Percentiles rank a stretch among this genome's conserved stretches.
Conservation (phyloP, 257 asterid genomes). For the Sherardia arvensis region DNA sequence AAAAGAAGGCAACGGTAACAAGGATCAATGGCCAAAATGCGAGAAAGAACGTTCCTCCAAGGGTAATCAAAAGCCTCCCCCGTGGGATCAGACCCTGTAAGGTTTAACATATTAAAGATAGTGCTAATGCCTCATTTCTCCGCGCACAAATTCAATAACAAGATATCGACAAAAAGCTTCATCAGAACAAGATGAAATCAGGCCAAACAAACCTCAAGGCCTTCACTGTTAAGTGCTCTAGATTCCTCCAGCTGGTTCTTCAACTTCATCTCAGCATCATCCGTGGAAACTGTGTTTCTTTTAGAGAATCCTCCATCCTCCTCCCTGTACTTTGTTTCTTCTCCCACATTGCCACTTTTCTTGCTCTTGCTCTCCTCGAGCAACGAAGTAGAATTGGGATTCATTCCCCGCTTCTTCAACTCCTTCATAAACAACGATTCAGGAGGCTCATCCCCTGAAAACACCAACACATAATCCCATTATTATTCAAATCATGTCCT, state of each 20-base stretch:
- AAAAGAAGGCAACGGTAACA: constrained; percentile 44
- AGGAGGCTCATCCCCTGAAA: constrained; percentile 87
- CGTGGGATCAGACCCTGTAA: constrained; percentile 90
- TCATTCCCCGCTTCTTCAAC: constrained; percentile 80
- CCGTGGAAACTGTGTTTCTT: constrained; percentile 49
- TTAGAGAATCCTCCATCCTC: constrained; percentile 72
- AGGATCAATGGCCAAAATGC: constrained; percentile 85
- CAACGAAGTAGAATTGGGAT: constrained; percentile 68
- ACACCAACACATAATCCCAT: not conserved
- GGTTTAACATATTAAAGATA: not conserved
- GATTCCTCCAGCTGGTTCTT: constrained; percentile 70
- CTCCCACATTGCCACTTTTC: constrained; percentile 37
- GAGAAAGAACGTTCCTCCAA: constrained; percentile 87
- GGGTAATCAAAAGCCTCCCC: constrained; percentile 68
- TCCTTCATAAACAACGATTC: constrained; percentile 93
- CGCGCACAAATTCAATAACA: constrained; percentile 5
- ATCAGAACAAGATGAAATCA: not conserved
- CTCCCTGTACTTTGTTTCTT: constrained; percentile 48
- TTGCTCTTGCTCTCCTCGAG: constrained; percentile 62
- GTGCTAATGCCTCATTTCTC: not conserved
- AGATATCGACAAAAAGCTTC: not conserved
- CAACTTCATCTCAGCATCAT: constrained; percentile 41
- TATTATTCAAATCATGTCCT: not conserved
- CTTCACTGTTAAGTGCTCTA: constrained; percentile 91
- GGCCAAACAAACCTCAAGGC: constrained; percentile 88